A percentile compares a stretch with the other conserved stretches of the same genome.
phyloP scores from a whole-genome alignment of 116 monocot species.

The Dioscorea cayenensis region DNA sequence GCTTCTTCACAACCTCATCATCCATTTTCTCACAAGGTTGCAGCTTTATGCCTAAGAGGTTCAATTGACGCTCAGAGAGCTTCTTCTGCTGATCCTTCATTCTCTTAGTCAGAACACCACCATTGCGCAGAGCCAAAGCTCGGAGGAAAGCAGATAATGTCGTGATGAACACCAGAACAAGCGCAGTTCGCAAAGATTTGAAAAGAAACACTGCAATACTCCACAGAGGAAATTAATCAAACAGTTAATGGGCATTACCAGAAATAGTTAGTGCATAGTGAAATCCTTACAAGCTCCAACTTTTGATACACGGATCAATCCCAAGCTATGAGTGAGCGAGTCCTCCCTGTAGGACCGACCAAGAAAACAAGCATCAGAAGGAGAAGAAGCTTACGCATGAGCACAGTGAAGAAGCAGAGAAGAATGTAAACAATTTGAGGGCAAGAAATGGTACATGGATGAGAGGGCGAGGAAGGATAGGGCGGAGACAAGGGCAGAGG shows the following conservation, averaged over 20 bases:
- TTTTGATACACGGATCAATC: constrained; percentile 13
- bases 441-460: constrained; percentile 22
- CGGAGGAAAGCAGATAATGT: constrained; percentile 35
- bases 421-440: background rate
- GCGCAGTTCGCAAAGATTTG: constrained; percentile 30
- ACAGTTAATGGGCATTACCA: constrained; percentile 26
- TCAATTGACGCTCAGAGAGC: constrained; percentile 49
- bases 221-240: constrained; percentile 24
- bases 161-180: constrained; percentile 29
- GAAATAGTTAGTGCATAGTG: background rate
- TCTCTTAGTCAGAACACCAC: constrained; percentile 18
- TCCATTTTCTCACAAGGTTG: constrained; percentile 15
- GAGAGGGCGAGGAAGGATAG: constrained; percentile 28
- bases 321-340: constrained; percentile 10
- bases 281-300: constrained; percentile 26
- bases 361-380: background rate
- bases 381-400: background rate
- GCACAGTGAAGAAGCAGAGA: background rate
- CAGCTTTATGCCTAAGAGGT: constrained; percentile 51
- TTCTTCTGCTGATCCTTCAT: constrained; percentile 13
- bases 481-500: constrained; percentile 19
- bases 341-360: constrained; percentile 30
- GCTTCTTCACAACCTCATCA: constrained; percentile 26
- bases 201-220: constrained; percentile 25
- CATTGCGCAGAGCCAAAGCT: constrained; percentile 23